Percentiles rank a stretch among this genome's conserved stretches.
Conservation (phyloP, 2,329 filamentous ascomycete genomes). For the Diaporthe sp. region DNA sequence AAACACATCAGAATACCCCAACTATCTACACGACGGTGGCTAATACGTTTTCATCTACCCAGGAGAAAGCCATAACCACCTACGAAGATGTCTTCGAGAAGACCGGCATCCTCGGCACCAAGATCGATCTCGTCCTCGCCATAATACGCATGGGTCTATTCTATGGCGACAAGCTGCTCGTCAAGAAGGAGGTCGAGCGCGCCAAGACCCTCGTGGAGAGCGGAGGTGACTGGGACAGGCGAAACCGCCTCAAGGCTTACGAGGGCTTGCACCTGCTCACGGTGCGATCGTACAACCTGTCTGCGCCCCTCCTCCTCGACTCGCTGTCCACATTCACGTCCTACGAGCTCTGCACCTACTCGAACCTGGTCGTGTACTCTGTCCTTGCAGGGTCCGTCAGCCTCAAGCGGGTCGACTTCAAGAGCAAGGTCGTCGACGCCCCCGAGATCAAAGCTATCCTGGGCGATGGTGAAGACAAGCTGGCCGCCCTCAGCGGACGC, state of each 20-base stretch:
- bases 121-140: constrained; percentile 96
- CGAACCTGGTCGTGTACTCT: constrained; percentile 92
- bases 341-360: constrained; percentile 98
- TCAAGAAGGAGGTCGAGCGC: constrained; percentile 94
- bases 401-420: constrained; percentile 97
- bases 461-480: constrained; percentile 88
- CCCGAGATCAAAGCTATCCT: constrained; percentile 98
- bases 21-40: neutral
- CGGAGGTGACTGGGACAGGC: constrained; percentile 97
- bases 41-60: constrained; percentile 34
- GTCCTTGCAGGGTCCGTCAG: constrained; percentile 95
- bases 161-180: constrained; percentile 91
- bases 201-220: constrained; percentile 92
- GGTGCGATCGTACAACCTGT: constrained; percentile 88
- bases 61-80: constrained; percentile 94
- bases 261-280: constrained; percentile 95
- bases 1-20: constrained; percentile 35
- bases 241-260: constrained; percentile 98
- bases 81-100: constrained; percentile 97
- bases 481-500: constrained; percentile 84
- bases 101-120: constrained; percentile 95
- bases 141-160: constrained; percentile 97
- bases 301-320: constrained; percentile 94
- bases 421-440: constrained; percentile 97
- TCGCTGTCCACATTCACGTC: constrained; percentile 98